Conservation (phyloP, 148 eudicot genomes). For the Chenopodium quinoa region DNA sequence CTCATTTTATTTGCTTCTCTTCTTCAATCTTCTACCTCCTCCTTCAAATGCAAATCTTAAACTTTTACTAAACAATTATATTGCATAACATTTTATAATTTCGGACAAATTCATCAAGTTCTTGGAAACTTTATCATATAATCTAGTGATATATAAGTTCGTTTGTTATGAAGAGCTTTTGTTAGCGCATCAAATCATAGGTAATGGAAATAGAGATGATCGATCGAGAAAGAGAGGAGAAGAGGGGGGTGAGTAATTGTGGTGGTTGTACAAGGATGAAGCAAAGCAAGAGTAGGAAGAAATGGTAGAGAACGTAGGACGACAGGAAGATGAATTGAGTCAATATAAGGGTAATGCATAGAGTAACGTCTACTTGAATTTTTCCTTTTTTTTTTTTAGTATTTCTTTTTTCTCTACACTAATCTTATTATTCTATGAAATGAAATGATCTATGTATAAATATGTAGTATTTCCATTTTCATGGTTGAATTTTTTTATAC, state of each 20-base stretch:
- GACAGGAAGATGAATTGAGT: slow-evolving; percentile 9
- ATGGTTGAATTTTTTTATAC: not conserved
- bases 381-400: slow-evolving; percentile 8
- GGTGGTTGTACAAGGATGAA: not conserved
- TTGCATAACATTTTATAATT: not conserved
- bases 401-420: not conserved
- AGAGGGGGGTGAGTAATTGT: not conserved
- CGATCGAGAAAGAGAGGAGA: not conserved
- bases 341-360: slow-evolving; percentile 15
- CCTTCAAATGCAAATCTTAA: not conserved
- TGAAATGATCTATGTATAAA: not conserved
- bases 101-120: not conserved
- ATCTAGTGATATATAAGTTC: not conserved
- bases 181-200: too few relatives aligned
- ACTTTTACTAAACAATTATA: not conserved
- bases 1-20: slow-evolving; percentile 23
- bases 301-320: slow-evolving; percentile 1
- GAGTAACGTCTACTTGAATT: slow-evolving; percentile 46
- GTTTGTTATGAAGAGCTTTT: not conserved
- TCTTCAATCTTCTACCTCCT: slow-evolving; percentile 2
- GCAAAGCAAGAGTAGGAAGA: slow-evolving; percentile 4
- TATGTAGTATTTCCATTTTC: not conserved
- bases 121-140: not conserved
- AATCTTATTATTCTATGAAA: not conserved
- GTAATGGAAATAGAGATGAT: not conserved